Evolutionary conservation across 2,329 filamentous ascomycete species (phyloP), one percentile per base, ranked within the genome.

Genomic region (Penicillium glabrum): DNA sequence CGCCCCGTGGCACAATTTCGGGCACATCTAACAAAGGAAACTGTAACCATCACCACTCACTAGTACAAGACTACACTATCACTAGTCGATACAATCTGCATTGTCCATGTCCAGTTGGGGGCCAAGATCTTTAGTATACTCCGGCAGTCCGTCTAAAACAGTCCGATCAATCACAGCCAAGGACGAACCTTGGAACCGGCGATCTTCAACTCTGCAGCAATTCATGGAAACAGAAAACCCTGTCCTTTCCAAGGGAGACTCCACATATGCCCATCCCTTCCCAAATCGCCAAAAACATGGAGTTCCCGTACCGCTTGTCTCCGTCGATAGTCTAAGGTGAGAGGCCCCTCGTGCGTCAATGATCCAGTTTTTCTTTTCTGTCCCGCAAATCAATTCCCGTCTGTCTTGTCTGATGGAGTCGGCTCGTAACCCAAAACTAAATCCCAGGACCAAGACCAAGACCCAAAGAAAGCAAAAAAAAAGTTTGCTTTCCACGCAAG

Each of bases 231-330:
- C 19, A 5, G 8, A 21, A 23, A 33, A 35, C 46, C 29, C 47
- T 48, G 46, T 37, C 29, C 11, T 48, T 48, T 37, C 31, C 24
- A 31, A 33, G 19, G 5, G 31, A 35, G 24, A 26, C 31, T 50
- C 47, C 47, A 50, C 47, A 24, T 7, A 39, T n/a, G 47, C 35
- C 10, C 24, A 50, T 50, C 35, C 19, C 24, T 50, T 39, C 47
- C 33, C n/a, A 26, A 41, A 16, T 24, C n/a, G 37, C 13, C 13
- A 33, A 33, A 31, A 46, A 21, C 31, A 50, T 50, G 47, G 47
- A 50, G 47, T 50, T 50, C 47, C 47, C 47, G 47, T 41, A 50
- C 47, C 47, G 47, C 37, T 37, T 50, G 46, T 50, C 47, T 50
- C 47, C 47, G 35, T 41, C 35, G 35, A 50, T 50, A 50, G 24